These are phyloP conservation scores for Salix koriyanagi DNA, from an alignment of 345 rosid genomes.

Conservation along the genomic window DNA sequence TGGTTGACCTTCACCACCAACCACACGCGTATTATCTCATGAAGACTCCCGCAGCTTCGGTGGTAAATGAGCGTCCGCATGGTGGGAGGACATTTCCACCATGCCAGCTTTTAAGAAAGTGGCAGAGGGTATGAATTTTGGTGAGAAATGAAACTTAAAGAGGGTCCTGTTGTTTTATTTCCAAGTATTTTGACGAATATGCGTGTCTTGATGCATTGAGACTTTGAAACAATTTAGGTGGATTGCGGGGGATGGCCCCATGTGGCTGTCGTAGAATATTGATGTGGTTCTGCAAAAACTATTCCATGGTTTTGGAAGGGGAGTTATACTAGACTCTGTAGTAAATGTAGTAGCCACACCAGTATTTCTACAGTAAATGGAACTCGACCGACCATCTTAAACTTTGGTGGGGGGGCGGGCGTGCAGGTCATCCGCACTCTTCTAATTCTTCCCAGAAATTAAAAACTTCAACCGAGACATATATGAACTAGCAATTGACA, in stretches of 20 bases:
- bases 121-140: constrained; percentile 52
- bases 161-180: background rate
- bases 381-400: too few relatives aligned
- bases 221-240: background rate
- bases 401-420: too few relatives aligned
- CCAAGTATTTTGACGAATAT: background rate
- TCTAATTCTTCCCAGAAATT: too few relatives aligned
- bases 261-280: too few relatives aligned
- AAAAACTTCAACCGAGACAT: too few relatives aligned
- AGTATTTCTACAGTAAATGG: too few relatives aligned
- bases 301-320: too few relatives aligned
- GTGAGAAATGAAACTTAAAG: constrained; percentile 19
- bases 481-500: too few relatives aligned
- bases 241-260: background rate
- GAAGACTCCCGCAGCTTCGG: constrained; percentile 48
- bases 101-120: constrained; percentile 61
- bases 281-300: too few relatives aligned
- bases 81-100: constrained; percentile 79
- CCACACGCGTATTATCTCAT: constrained; percentile 62
- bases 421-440: too few relatives aligned
- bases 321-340: too few relatives aligned
- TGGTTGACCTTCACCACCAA: constrained; percentile 73
- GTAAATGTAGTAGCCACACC: too few relatives aligned
- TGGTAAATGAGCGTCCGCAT: constrained; percentile 52
- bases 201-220: background rate